Percentiles rank a stretch among this genome's conserved stretches.
phyloP scores from a whole-genome alignment of 805 yeast species.

The Suhomyces kilbournensis region DNA sequence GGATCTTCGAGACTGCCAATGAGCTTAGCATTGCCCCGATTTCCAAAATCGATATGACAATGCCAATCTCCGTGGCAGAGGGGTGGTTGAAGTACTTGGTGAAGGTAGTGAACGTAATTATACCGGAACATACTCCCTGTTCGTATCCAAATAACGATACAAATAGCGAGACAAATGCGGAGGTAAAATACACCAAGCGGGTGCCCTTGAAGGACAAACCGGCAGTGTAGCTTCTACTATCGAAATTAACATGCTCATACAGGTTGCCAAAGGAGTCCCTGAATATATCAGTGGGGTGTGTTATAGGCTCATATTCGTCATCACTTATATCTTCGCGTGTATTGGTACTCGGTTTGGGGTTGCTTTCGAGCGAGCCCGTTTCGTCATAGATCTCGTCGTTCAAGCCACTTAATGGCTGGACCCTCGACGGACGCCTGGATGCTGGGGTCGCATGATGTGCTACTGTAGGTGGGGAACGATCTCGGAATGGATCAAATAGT shows the following conservation, averaged over 20 bases:
- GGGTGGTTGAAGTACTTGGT: slow-evolving; percentile 71
- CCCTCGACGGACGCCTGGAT: background rate
- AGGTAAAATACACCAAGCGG: slow-evolving; percentile 40
- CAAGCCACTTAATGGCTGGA: background rate
- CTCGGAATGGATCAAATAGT: background rate
- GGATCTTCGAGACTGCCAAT: slow-evolving; percentile 69
- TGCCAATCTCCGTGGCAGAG: slow-evolving; percentile 69
- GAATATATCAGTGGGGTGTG: background rate
- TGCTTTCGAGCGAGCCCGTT: slow-evolving; percentile 1
- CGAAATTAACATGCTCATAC: slow-evolving; percentile 37
- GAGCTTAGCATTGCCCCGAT: slow-evolving; percentile 84
- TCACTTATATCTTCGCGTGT: background rate
- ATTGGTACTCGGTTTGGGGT: slow-evolving; percentile 1
- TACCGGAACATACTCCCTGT: slow-evolving; percentile 87
- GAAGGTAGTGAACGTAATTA: slow-evolving; percentile 72
- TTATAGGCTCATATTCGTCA: background rate
- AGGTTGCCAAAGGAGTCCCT: slow-evolving; percentile 32
- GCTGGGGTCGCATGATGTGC: background rate
- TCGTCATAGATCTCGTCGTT: background rate
- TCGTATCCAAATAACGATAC: slow-evolving; percentile 42
- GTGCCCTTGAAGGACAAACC: slow-evolving; percentile 36
- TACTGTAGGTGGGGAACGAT: background rate
- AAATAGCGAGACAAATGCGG: slow-evolving; percentile 43
- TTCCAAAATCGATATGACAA: slow-evolving; percentile 85
- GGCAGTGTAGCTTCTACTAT: slow-evolving; percentile 30